Evolutionary conservation across 2,329 filamentous ascomycete genomes (phyloP).

Genomic region (Daldinia sp.): DNA sequence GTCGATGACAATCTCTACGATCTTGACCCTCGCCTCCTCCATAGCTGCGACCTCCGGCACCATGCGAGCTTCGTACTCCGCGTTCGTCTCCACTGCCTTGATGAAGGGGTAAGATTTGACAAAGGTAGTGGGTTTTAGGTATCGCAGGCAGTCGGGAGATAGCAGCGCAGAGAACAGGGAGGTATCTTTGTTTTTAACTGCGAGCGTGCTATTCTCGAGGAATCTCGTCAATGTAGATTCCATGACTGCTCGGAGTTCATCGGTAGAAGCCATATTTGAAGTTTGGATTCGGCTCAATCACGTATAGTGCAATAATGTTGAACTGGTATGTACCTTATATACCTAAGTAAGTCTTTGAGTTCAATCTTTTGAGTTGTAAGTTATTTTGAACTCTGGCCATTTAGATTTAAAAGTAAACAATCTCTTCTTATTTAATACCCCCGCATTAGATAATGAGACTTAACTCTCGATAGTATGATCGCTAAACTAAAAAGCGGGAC

Average conservation of each 20-base stretch:
- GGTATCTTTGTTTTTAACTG: conserved; percentile 15
- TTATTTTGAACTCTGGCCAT: too few species aligned
- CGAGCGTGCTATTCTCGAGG: conserved; percentile 12
- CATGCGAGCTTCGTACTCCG: conserved; percentile 29
- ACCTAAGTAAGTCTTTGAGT: background rate
- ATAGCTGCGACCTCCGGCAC: conserved; percentile 6
- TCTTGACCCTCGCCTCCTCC: conserved; percentile 7
- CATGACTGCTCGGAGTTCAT: conserved; percentile 16
- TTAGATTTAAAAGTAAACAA: too few species aligned
- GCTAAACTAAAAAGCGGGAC: background rate
- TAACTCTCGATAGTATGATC: background rate
- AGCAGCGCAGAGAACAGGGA: conserved; percentile 12
- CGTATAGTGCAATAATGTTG: background rate
- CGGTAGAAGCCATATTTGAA: conserved; percentile 18
- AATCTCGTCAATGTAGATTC: conserved; percentile 21
- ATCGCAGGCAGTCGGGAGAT: conserved; percentile 14
- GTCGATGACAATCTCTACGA: conserved; percentile 17
- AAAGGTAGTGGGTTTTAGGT: conserved; percentile 13
- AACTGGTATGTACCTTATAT: background rate
- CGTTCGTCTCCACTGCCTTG: conserved; percentile 25
- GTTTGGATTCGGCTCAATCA: background rate
- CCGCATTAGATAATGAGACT: background rate
- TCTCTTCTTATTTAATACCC: background rate
- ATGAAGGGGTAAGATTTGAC: conserved; percentile 10
- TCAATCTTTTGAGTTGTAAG: background rate